Percentiles rank a stretch among this genome's conserved stretches.
These are phyloP conservation scores for Scleroderma bovista DNA, from an alignment of 768 basidiomycete genomes.

Conservation along the genomic window DNA sequence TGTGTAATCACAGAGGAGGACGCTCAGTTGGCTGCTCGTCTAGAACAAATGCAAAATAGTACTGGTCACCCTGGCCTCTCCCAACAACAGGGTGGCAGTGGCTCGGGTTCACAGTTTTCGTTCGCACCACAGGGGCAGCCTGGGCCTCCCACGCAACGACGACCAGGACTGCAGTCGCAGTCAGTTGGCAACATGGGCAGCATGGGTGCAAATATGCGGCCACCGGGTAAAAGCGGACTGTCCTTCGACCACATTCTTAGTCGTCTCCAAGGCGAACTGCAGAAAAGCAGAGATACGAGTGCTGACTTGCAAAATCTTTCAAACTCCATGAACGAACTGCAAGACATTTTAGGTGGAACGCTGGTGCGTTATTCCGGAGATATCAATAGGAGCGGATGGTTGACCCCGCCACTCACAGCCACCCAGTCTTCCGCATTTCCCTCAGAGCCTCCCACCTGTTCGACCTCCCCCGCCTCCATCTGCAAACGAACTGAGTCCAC, in stretches of 20 bases:
- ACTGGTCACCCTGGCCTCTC: conserved; percentile 21
- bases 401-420: conserved; percentile 37
- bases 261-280: conserved; percentile 87
- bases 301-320: conserved; percentile 75
- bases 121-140: conserved; percentile 33
- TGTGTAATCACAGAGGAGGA: conserved; percentile 88
- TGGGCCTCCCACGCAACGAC: conserved; percentile 39
- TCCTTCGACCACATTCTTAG: conserved; percentile 90
- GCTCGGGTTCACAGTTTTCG: conserved; percentile 31
- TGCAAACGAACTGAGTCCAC: conserved; percentile 21
- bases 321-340: conserved; percentile 82
- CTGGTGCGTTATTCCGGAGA: conserved; percentile 44
- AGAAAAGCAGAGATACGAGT: conserved; percentile 91
- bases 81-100: conserved; percentile 32
- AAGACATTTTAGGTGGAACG: conserved; percentile 83
- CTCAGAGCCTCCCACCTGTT: conserved; percentile 61
- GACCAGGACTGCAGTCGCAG: conserved; percentile 54
- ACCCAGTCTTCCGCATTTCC: conserved; percentile 55
- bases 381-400: conserved; percentile 7
- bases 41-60: conserved; percentile 57
- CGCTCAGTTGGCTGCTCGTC: conserved; percentile 63
- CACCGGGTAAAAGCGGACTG: conserved; percentile 78
- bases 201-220: conserved; percentile 65
- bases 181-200: conserved; percentile 68
- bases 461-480: conserved; percentile 35